Percentiles rank a stretch among this genome's conserved stretches.
Evolutionary conservation across 495 filamentous ascomycete species (phyloP).

Genomic region (Lepraria neglecta): DNA sequence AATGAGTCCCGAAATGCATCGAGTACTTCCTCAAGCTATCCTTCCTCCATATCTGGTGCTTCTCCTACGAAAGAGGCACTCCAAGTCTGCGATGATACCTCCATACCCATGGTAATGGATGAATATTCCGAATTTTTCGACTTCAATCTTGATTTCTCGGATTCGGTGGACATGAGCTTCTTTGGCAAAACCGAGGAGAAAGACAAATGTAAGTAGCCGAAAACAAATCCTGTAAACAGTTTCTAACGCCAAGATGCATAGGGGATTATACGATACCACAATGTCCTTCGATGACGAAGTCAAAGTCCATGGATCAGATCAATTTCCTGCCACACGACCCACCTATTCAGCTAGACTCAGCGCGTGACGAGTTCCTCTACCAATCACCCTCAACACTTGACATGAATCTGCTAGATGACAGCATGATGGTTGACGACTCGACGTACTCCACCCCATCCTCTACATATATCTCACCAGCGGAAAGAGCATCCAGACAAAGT

Average conservation of each 20-base stretch:
- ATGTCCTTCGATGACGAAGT: background rate
- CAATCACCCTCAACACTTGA: background rate
- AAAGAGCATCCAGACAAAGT: background rate
- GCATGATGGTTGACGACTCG: background rate
- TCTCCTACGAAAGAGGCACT: background rate
- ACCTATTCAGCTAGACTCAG: no score
- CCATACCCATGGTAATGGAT: background rate
- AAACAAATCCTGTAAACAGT: no score
- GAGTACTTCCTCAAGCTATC: background rate
- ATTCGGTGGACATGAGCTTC: background rate
- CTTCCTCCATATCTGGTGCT: background rate
- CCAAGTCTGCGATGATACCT: background rate
- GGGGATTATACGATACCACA: background rate
- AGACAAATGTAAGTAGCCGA: background rate
- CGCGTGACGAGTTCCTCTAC: background rate
- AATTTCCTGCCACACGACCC: background rate
- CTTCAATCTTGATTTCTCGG: background rate
- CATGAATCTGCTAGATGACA: background rate
- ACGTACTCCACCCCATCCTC: background rate
- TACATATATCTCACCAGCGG: background rate
- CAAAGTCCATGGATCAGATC: background rate
- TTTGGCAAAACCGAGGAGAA: background rate
- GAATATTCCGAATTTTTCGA: background rate
- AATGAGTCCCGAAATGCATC: background rate
- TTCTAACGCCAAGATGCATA: background rate